phyloP scores from a whole-genome alignment of 192 early-diverging fungal genomes.

The Martensiomyces pterosporus region DNA sequence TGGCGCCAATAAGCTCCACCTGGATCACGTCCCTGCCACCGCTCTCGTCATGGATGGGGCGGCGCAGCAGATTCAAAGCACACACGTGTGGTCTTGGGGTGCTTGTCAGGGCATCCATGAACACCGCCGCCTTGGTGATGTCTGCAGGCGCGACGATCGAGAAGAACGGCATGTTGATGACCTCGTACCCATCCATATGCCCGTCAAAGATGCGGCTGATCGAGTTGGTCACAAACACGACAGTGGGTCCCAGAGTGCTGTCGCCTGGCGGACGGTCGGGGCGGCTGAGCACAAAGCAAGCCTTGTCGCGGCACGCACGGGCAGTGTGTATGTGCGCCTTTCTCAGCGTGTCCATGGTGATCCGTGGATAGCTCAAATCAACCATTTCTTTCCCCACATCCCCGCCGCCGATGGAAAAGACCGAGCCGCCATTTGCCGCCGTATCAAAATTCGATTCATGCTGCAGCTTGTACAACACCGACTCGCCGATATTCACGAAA shows the following conservation, averaged over 20 bases:
- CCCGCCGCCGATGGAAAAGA: neutral
- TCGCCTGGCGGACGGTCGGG: neutral
- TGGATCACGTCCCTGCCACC: constrained; percentile 5
- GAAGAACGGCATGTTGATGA: constrained; percentile 27
- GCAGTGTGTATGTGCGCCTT: constrained; percentile 40
- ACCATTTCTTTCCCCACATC: constrained; percentile 6
- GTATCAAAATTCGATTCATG: constrained; percentile 20
- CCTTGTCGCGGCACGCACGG: constrained; percentile 30
- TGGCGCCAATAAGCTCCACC: constrained; percentile 39
- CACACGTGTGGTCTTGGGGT: constrained; percentile 28
- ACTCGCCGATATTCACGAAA: constrained; percentile 18
- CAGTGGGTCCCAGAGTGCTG: constrained; percentile 14
- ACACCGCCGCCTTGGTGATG: constrained; percentile 27
- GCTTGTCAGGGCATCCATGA: constrained; percentile 18
- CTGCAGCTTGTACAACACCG: constrained; percentile 37
- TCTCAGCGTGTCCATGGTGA: constrained; percentile 29
- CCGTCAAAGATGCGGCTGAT: constrained; percentile 31
- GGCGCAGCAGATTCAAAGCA: constrained; percentile 7
- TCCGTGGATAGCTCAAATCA: constrained; percentile 4
- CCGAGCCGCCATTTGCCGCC: neutral
- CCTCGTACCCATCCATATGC: constrained; percentile 32
- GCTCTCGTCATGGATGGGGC: constrained; percentile 7
- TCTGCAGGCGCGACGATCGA: constrained; percentile 25
- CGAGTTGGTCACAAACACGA: constrained; percentile 41
- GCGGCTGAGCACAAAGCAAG: constrained; percentile 25